Percentiles rank a stretch among this genome's conserved stretches.
Evolutionary conservation across 176 grass and related monocot species (phyloP).

Genomic region (Zizania latifolia): DNA sequence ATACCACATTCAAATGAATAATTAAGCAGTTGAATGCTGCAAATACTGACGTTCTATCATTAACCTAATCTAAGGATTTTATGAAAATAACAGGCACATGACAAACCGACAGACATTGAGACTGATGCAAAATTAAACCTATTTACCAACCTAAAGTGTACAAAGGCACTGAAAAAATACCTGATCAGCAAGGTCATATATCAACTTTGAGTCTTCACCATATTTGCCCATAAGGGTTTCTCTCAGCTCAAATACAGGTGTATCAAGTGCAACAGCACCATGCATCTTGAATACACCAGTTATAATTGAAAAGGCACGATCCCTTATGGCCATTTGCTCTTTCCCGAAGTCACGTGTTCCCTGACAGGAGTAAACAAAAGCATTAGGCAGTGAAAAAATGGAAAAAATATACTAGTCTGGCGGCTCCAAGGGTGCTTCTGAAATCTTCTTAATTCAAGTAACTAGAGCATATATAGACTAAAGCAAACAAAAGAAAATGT

Average conservation of each 20-base stretch:
- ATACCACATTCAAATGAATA: not conserved
- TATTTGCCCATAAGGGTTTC: conserved; percentile 99
- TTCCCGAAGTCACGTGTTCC: conserved; percentile 94
- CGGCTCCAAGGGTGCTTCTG: not conserved
- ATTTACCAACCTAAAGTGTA: not conserved
- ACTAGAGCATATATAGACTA: not conserved
- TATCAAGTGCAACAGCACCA: conserved; percentile 82
- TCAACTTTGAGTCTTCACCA: conserved; percentile 96
- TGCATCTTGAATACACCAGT: conserved; percentile 95
- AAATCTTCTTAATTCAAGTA: not conserved
- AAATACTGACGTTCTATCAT: not conserved
- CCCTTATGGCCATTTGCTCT: conserved; percentile 94
- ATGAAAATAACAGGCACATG: not conserved
- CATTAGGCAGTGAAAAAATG: not conserved
- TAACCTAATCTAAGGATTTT: not conserved
- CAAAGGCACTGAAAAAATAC: conserved; percentile 31
- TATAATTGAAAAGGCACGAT: conserved; percentile 88
- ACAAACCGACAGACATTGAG: not conserved
- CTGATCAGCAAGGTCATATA: conserved; percentile 98
- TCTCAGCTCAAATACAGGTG: conserved; percentile 94
- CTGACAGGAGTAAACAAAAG: conserved; percentile 31
- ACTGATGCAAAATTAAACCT: not conserved
- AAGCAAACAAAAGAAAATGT: not conserved
- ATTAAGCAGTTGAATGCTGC: not conserved
- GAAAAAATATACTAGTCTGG: not conserved